Conservation (phyloP, 2,329 filamentous ascomycete genomes). For the Capronia americana region DNA sequence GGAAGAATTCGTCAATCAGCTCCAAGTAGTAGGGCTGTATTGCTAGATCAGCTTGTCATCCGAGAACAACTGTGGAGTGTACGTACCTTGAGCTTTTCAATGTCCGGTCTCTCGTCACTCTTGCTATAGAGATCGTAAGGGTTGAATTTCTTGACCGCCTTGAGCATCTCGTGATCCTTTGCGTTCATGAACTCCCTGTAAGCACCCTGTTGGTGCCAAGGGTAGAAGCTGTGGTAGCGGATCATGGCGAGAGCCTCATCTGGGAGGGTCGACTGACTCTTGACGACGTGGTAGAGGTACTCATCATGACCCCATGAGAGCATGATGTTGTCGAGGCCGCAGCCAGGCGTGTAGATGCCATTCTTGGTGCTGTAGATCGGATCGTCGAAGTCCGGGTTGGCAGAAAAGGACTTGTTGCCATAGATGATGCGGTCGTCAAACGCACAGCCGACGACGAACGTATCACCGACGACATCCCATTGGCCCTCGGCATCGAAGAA, state of each 20-base stretch:
- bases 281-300: conserved; percentile 85
- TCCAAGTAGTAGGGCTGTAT: conserved; percentile 72
- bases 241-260: conserved; percentile 89
- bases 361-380: conserved; percentile 75
- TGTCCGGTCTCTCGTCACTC: conserved; percentile 78
- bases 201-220: conserved; percentile 83
- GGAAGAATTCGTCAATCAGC: conserved; percentile 77
- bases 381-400: conserved; percentile 76
- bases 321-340: conserved; percentile 86
- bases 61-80: not conserved
- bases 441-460: conserved; percentile 54
- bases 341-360: conserved; percentile 80
- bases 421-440: conserved; percentile 78
- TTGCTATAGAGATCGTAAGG: conserved; percentile 93
- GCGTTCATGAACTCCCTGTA: conserved; percentile 84
- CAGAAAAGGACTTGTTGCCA: conserved; percentile 72
- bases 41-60: conserved; percentile 29
- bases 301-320: conserved; percentile 90
- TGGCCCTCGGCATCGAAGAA: conserved; percentile 78
- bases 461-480: conserved; percentile 85
- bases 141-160: conserved; percentile 84
- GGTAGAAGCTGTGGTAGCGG: conserved; percentile 90
- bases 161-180: conserved; percentile 79
- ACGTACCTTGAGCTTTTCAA: conserved; percentile 74
- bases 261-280: conserved; percentile 79